Conservation (phyloP, 345 rosid genomes). For the Populus tremula region DNA sequence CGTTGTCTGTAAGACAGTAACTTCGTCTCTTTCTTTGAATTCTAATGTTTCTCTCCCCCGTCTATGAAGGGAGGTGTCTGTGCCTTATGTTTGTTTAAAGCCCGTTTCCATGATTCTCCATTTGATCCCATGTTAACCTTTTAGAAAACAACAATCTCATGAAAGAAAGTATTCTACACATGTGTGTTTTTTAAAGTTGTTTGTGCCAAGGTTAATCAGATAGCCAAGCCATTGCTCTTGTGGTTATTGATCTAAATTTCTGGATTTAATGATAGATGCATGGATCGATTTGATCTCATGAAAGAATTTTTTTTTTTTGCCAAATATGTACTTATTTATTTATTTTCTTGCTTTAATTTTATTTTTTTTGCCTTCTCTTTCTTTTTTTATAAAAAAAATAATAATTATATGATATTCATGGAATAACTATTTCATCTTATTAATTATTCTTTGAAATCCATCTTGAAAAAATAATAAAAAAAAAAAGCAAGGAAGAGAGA, state of each 20-base stretch:
- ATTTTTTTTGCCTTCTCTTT: too few relatives aligned
- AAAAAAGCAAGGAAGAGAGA: too few relatives aligned
- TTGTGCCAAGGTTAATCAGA: background rate
- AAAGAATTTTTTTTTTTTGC: too few relatives aligned
- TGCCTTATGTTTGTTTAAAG: background rate
- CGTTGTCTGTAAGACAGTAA: constrained; percentile 13
- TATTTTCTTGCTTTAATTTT: too few relatives aligned
- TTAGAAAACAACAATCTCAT: background rate
- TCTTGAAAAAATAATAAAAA: too few relatives aligned
- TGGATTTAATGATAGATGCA: background rate
- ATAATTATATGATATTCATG: too few relatives aligned
- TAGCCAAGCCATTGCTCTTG: background rate
- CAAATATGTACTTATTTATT: too few relatives aligned
- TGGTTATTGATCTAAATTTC: background rate
- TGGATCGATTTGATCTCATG: background rate
- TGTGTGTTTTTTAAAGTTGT: background rate
- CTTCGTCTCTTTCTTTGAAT: background rate
- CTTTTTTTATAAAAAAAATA: too few relatives aligned
- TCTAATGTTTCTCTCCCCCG: constrained; percentile 16
- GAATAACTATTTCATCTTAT: too few relatives aligned
- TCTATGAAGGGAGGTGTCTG: constrained; percentile 27
- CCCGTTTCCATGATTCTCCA: background rate
- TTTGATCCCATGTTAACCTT: constrained; percentile 8
- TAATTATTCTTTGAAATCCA: too few relatives aligned
- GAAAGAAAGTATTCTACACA: too few relatives aligned